Evolutionary conservation across 2,329 filamentous ascomycete species (phyloP), one percentile per base, ranked within the genome.

Genomic region (Coniochaeta prunicola): DNA sequence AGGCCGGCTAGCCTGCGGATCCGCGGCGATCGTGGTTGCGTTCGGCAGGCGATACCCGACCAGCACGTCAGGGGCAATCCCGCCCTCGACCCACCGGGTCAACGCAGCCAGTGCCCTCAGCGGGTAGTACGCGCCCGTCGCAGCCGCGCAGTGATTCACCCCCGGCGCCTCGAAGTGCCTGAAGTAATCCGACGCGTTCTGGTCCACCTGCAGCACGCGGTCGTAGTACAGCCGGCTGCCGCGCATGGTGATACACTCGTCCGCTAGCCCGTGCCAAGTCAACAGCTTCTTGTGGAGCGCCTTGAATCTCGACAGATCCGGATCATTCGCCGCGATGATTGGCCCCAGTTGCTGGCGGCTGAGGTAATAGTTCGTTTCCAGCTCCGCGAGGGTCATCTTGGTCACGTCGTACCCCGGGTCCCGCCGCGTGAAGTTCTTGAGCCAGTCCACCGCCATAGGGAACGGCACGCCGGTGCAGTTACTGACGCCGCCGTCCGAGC

Each of bases 271-370:
- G 65, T 83, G 80, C 69, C 74, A 82, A 60, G 77, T 76, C 9
- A 82, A 66, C 21, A 82, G 63, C 64, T 82, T 82, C 15, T 76
- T 78, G 30, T 78, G 78, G 0, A 70, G 64, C 0, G 66, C 57
- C 15, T 74, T 67, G 69, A 81, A 81, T 2, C 67, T 63, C 0
- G 74, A 75, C 3, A 82, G 70, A 58, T 81, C 77, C 0, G 77
- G 74, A 58, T 76, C 64, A 15, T 61, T 58, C 21, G 67, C 62
- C 50, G 58, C 61, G 26, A 66, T 59, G 8, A 57, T 26, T 1
- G 55, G 55, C 8, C 21, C 40, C 30, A 61, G 62, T 36, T 54
- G 26, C 57, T 59, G 60, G 0, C 17, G 30, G 33, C 55, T 30
- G 10, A 42, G 48, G 21, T 54, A 48, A 53, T 36, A 55, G 50